Conservation (phyloP, 2,329 filamentous ascomycete species). For the Aspergillus brasiliensis region DNA sequence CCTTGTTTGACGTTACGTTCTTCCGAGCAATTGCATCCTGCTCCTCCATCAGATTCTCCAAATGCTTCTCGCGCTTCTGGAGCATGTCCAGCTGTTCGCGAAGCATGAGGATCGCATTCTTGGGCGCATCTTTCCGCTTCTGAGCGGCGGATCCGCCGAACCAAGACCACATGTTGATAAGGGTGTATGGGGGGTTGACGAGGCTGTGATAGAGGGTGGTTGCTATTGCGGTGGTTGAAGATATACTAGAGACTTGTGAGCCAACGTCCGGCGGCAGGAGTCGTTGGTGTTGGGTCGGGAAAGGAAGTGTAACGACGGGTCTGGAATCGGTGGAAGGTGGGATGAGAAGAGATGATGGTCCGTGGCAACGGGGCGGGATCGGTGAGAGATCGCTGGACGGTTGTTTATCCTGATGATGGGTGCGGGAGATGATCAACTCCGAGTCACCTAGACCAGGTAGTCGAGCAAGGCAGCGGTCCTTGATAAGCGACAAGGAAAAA, state of each 20-base stretch:
- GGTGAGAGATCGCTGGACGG: neutral
- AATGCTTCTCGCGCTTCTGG: slow-evolving; percentile 90
- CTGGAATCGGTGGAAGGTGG: neutral
- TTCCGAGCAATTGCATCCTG: slow-evolving; percentile 88
- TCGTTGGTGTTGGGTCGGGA: neutral
- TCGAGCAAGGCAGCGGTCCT: neutral
- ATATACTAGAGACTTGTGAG: neutral
- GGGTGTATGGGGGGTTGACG: neutral
- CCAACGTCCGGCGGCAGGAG: neutral
- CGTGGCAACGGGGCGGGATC: neutral
- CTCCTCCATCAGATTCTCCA: slow-evolving; percentile 90
- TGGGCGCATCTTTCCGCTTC: slow-evolving; percentile 89
- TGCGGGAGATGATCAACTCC: neutral
- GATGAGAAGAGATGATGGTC: neutral
- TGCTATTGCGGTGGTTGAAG: neutral
- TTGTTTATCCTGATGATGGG: neutral
- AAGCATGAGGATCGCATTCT: slow-evolving; percentile 91
- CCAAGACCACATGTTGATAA: slow-evolving; percentile 72
- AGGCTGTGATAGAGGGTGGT: neutral
- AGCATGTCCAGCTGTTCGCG: slow-evolving; percentile 94
- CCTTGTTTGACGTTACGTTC: slow-evolving; percentile 86
- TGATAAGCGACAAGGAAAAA: neutral
- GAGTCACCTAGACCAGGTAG: neutral
- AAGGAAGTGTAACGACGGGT: neutral
- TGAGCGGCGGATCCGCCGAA: slow-evolving; percentile 82